phyloP scores from a whole-genome alignment of 2,329 filamentous ascomycete species.

The Tetracladium maxilliforme region DNA sequence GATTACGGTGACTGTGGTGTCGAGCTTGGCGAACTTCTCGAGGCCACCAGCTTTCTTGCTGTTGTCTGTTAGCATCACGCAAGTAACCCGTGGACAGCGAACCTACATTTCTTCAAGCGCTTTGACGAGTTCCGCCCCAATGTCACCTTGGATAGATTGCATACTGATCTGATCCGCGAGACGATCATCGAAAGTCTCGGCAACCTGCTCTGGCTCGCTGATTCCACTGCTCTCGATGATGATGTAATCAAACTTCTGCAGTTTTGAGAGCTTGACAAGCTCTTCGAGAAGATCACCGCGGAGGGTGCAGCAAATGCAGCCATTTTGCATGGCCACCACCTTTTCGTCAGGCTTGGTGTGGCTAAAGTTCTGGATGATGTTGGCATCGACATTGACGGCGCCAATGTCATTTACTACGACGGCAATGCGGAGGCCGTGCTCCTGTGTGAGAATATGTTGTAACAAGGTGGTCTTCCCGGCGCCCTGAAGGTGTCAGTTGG shows the following conservation, averaged over 20 bases:
- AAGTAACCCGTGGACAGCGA: constrained; percentile 4
- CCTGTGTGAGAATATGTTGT: constrained; percentile 47
- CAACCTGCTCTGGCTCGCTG: constrained; percentile 59
- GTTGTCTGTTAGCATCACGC: constrained; percentile 5
- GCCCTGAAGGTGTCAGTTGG: constrained; percentile 26
- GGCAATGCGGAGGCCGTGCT: constrained; percentile 54
- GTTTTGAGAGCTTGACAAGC: constrained; percentile 46
- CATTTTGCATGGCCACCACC: constrained; percentile 54
- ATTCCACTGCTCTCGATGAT: constrained; percentile 60
- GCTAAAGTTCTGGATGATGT: constrained; percentile 40
- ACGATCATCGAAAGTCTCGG: constrained; percentile 63
- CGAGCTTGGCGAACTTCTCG: constrained; percentile 48
- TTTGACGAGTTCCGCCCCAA: too few species aligned
- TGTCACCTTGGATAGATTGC: too few species aligned
- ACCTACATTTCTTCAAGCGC: too few species aligned
- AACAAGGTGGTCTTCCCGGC: constrained; percentile 59
- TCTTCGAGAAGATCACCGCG: constrained; percentile 58
- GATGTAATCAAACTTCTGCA: constrained; percentile 54
- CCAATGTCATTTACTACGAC: constrained; percentile 65
- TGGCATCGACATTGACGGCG: constrained; percentile 39
- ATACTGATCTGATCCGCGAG: too few species aligned
- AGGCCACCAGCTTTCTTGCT: constrained; percentile 44
- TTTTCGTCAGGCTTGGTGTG: constrained; percentile 46
- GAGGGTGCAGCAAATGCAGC: constrained; percentile 64
- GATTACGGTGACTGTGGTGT: constrained; percentile 59